Conservation (phyloP, 2,329 filamentous ascomycete species). For the Emmonsiellopsis sp. region DNA sequence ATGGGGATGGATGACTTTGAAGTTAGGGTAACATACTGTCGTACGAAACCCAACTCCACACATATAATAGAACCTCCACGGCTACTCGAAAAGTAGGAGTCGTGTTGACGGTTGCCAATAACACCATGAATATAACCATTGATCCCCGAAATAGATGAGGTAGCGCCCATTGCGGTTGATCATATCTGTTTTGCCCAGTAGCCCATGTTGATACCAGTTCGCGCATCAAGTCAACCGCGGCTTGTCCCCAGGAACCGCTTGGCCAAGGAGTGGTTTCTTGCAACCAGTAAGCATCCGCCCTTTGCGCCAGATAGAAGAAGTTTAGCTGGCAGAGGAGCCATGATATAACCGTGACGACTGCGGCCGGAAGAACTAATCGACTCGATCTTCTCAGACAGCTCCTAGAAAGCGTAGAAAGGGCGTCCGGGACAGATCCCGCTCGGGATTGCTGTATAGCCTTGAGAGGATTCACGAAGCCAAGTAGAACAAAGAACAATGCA, state of each 20-base stretch:
- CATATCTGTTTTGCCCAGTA: constrained; percentile 41
- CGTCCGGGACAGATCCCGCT: constrained; percentile 44
- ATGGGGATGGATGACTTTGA: background rate
- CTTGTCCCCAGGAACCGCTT: constrained; percentile 31
- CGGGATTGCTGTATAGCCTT: constrained; percentile 50
- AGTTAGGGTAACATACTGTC: constrained; percentile 17
- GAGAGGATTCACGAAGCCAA: constrained; percentile 55
- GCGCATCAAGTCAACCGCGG: constrained; percentile 36
- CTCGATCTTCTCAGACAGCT: constrained; percentile 51
- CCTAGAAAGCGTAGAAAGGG: constrained; percentile 45
- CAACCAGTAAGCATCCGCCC: constrained; percentile 53
- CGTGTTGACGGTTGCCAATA: constrained; percentile 43
- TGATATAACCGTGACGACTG: constrained; percentile 44
- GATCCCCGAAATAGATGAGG: constrained; percentile 46
- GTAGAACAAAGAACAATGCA: constrained; percentile 56
- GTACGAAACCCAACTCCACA: constrained; percentile 34
- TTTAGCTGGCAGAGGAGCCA: constrained; percentile 49
- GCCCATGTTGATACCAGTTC: constrained; percentile 46
- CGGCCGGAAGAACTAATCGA: constrained; percentile 49
- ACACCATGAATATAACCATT: constrained; percentile 45
- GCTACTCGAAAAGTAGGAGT: constrained; percentile 42
- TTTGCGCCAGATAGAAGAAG: constrained; percentile 46
- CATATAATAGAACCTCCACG: constrained; percentile 36
- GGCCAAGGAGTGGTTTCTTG: constrained; percentile 39
- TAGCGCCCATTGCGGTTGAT: constrained; percentile 51